A percentile compares a stretch with the other conserved stretches of the same genome.
phyloP scores from a whole-genome alignment of 345 rosid genomes.

The Capsella bursapastoris region DNA sequence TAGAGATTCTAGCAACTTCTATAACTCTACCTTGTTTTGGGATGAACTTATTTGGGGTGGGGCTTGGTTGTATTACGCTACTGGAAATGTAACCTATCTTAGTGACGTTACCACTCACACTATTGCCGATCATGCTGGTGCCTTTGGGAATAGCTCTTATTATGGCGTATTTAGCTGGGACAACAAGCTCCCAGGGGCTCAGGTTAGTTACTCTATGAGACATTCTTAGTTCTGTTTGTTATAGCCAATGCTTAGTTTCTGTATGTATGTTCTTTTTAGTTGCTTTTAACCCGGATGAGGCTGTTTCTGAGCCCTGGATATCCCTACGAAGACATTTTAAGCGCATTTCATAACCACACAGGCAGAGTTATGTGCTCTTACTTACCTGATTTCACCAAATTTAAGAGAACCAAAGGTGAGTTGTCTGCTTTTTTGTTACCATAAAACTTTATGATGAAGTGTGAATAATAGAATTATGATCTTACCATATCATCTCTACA shows the following conservation, averaged over 20 bases:
- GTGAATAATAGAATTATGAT: background rate
- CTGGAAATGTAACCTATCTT: conserved; percentile 75
- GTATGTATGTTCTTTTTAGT: conserved; percentile 44
- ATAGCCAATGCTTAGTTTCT: background rate
- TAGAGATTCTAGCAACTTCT: conserved; percentile 63
- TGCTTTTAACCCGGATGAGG: conserved; percentile 77
- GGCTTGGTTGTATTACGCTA: conserved; percentile 95
- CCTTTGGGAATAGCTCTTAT: conserved; percentile 72
- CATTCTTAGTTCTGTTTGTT: conserved; percentile 8
- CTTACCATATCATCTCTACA: conserved; percentile 37
- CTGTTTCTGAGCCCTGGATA: conserved; percentile 91
- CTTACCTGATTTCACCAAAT: conserved; percentile 60
- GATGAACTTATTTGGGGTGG: conserved; percentile 93
- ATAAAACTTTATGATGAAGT: conserved; percentile 12
- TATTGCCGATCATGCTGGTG: conserved; percentile 72
- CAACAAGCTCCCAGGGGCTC: conserved; percentile 94
- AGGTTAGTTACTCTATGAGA: conserved; percentile 52
- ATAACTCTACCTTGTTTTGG: conserved; percentile 73
- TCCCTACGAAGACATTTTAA: conserved; percentile 87
- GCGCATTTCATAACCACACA: conserved; percentile 84
- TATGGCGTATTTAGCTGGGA: conserved; percentile 96
- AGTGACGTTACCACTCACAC: conserved; percentile 59
- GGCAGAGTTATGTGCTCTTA: conserved; percentile 76
- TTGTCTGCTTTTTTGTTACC: conserved; percentile 1
- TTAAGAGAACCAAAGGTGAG: conserved; percentile 66